Percentiles rank a stretch among this genome's conserved stretches.
Conservation (phyloP, 371 early-diverging fungal genomes). For the Choanephora cucurbitarum region DNA sequence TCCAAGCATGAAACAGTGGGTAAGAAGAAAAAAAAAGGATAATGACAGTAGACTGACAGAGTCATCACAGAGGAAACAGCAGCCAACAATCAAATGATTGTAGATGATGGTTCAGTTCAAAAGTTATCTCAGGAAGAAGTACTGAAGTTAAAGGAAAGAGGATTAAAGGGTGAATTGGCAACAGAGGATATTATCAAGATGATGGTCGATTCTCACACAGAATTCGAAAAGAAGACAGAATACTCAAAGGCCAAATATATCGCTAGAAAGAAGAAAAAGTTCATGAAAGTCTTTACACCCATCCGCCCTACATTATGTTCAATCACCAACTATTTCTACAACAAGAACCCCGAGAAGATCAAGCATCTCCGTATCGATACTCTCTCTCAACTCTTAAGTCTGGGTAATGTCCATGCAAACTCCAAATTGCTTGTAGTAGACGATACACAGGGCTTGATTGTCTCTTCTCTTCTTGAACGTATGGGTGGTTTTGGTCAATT, state of each 20-base stretch:
- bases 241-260: constrained; percentile 97
- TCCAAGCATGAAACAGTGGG: constrained; percentile 44
- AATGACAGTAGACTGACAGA: too few species aligned
- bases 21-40: constrained; percentile 20
- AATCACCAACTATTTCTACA: constrained; percentile 80
- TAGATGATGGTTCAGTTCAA: constrained; percentile 76
- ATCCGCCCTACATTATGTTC: constrained; percentile 76
- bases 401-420: constrained; percentile 80
- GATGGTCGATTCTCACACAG: constrained; percentile 79
- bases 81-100: constrained; percentile 84
- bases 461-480: constrained; percentile 83
- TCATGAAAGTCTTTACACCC: constrained; percentile 83
- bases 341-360: constrained; percentile 82
- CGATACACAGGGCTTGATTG: constrained; percentile 86
- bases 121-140: constrained; percentile 86
- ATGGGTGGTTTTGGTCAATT: constrained; percentile 72
- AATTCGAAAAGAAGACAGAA: constrained; percentile 92
- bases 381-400: constrained; percentile 84
- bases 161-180: constrained; percentile 67
- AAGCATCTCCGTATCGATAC: constrained; percentile 88
- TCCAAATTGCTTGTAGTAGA: constrained; percentile 76
- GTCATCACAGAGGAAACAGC: constrained; percentile 65
- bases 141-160: constrained; percentile 75
- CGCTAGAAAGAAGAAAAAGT: constrained; percentile 92
- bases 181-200: constrained; percentile 73